Percentiles rank a stretch among this genome's conserved stretches.
Conservation (phyloP, 805 yeast species). For the Isabelozyma heimii region DNA sequence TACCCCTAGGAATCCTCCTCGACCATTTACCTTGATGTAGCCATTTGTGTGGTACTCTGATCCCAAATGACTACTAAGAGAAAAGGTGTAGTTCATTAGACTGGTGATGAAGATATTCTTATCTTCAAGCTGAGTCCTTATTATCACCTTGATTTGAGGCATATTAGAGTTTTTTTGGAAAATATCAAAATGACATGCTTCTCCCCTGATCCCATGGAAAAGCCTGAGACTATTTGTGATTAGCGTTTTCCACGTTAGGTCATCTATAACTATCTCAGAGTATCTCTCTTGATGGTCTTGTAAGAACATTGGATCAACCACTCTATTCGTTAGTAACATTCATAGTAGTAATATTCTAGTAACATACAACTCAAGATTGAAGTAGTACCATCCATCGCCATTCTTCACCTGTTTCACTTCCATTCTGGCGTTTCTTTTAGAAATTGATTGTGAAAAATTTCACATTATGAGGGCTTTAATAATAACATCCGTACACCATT, state of each 20-base stretch:
- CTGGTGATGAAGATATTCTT: slow-evolving; percentile 26
- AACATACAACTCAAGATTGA: slow-evolving; percentile 22
- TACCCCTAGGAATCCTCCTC: slow-evolving; percentile 18
- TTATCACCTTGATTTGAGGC: slow-evolving; percentile 11
- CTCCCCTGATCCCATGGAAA: slow-evolving; percentile 33
- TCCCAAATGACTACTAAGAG: slow-evolving; percentile 22
- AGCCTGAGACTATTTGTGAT: slow-evolving; percentile 19
- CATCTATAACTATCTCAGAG: slow-evolving; percentile 18
- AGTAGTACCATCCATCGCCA: slow-evolving; percentile 18
- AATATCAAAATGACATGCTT: slow-evolving; percentile 27
- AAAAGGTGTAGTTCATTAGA: slow-evolving; percentile 28
- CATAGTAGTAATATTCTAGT: background rate
- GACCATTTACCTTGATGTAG: slow-evolving; percentile 12
- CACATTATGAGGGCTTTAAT: background rate
- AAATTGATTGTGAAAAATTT: background rate
- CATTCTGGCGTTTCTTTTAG: background rate
- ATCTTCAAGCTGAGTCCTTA: slow-evolving; percentile 31
- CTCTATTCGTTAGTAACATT: slow-evolving; percentile 8
- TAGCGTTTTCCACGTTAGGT: slow-evolving; percentile 30
- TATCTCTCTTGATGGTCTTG: slow-evolving; percentile 7
- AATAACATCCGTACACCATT: background rate
- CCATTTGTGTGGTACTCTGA: slow-evolving; percentile 14
- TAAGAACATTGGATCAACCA: slow-evolving; percentile 12
- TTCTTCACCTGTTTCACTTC: background rate
- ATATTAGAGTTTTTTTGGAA: slow-evolving; percentile 11